A percentile compares a stretch with the other conserved stretches of the same genome.
phyloP scores from a whole-genome alignment of 768 basidiomycete species.

The Candolleomyces aberdarensis region DNA sequence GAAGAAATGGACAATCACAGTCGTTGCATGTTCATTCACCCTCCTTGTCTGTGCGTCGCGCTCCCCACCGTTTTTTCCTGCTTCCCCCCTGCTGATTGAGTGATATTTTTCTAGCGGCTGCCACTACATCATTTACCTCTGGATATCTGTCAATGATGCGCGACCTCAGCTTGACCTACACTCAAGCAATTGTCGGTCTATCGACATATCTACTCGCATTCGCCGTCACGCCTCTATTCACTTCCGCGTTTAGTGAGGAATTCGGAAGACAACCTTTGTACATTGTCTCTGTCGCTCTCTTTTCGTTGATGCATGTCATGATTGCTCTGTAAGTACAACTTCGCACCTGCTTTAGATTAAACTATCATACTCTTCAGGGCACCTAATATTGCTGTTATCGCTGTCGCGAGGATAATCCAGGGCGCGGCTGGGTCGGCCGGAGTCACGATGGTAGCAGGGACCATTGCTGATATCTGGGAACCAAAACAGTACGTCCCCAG shows the following conservation, averaged over 20 bases:
- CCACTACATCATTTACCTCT: conserved; percentile 50
- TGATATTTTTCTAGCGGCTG: conserved; percentile 38
- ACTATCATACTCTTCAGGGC: conserved; percentile 20
- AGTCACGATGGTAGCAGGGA: conserved; percentile 68
- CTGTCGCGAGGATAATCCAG: conserved; percentile 54
- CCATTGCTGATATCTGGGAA: conserved; percentile 63
- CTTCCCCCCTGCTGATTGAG: conserved; percentile 6
- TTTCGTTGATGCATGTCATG: conserved; percentile 48
- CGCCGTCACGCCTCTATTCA: conserved; percentile 58
- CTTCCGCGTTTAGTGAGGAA: conserved; percentile 71
- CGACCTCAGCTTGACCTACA: conserved; percentile 42
- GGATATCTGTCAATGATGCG: conserved; percentile 57
- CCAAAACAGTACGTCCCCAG: conserved; percentile 45
- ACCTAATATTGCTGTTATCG: conserved; percentile 53
- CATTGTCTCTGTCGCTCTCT: conserved; percentile 45
- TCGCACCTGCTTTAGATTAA: conserved; percentile 3
- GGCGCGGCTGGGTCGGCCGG: conserved; percentile 69
- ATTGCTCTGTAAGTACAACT: conserved; percentile 32
- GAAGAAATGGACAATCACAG: conserved; percentile 43
- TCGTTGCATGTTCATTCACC: conserved; percentile 46
- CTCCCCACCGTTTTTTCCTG: conserved; percentile 7
- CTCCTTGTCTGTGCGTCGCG: conserved; percentile 43
- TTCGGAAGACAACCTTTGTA: conserved; percentile 65
- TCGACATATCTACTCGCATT: conserved; percentile 60
- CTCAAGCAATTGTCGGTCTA: conserved; percentile 46